Base-by-base conservation (phyloP, 495 filamentous ascomycete genomes). In the Apodospora peruviana region DNA sequence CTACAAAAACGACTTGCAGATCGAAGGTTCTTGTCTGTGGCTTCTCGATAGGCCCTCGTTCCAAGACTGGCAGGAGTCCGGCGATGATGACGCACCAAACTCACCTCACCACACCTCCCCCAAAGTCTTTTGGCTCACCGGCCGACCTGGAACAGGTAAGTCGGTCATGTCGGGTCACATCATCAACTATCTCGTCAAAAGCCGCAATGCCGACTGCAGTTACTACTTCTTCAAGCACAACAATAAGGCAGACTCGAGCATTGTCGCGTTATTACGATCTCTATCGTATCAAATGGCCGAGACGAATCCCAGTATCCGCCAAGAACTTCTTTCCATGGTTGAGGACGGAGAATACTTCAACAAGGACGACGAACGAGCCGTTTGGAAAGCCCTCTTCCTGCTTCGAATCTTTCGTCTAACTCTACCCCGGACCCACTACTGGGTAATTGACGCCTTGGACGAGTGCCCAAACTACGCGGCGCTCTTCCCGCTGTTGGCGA, bases 401-500 rank as follows among this genome's bases (percentile, higher is more conserved):
- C 45, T 43, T 0, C 45, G 51, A n/a, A 55, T 62, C 41, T 57
- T 62, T 42, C 54, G 49, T 40, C 50, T 52, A 46, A 16, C 43
- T 2, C 50, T 55, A 9, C 40, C 34, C 1, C 47, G 47, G 19
- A 49, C 56, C 0, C 59, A 62, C 19, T 59, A 47, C 41, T 62
- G 59, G 59, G 53, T 62, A 2, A 59, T 62, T 16, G 59, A 62
- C 29, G 56, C 56, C 5, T 35, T 57, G 17, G 59, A 62, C 17
- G 59, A 59, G 29, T 62, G 53, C 37, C 38, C 51, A 1, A 11
- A 41, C 17, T 18, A 47, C 10, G 14, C 23, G 1, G 16, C 50
- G n/a, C 49, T 72, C 11, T 40, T 65, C 19, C n/a, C 57, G 11
- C 56, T 72, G 41, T 42, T 70, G 12, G 23, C 57, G 10, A 64